phyloP scores from a whole-genome alignment of 257 asterid species.

The Rhazya stricta region DNA sequence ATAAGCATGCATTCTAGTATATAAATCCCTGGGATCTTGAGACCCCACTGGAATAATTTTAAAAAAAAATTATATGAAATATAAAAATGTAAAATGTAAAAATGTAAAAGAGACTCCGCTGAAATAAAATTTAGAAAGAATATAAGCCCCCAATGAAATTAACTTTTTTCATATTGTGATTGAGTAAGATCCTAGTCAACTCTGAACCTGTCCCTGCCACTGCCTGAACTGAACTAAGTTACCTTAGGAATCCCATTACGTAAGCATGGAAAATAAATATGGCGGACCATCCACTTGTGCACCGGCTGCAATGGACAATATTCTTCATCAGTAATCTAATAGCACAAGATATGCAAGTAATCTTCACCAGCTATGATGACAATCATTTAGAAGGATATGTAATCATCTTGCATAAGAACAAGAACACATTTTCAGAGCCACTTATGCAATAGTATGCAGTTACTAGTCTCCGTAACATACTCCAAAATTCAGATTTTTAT shows the following conservation, averaged over 20 bases:
- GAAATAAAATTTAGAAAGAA: too few species aligned
- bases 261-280: conserved; percentile 86
- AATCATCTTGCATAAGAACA: background rate
- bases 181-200: too few species aligned
- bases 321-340: background rate
- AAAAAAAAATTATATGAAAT: too few species aligned
- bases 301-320: conserved; percentile 71
- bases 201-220: too few species aligned
- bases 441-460: background rate
- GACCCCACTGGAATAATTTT: too few species aligned
- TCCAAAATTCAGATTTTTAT: background rate
- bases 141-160: too few species aligned
- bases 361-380: background rate
- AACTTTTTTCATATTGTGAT: too few species aligned
- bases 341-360: background rate
- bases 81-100: too few species aligned
- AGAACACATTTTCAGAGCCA: background rate
- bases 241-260: conserved; percentile 94
- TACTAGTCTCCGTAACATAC: background rate
- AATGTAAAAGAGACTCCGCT: too few species aligned
- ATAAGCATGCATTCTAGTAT: too few species aligned
- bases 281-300: conserved; percentile 98
- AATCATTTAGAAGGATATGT: background rate
- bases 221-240: conserved; percentile 2
- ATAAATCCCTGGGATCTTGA: too few species aligned